Conservation (phyloP, 352 stramenopile species). For the Peronospora destructor region DNA sequence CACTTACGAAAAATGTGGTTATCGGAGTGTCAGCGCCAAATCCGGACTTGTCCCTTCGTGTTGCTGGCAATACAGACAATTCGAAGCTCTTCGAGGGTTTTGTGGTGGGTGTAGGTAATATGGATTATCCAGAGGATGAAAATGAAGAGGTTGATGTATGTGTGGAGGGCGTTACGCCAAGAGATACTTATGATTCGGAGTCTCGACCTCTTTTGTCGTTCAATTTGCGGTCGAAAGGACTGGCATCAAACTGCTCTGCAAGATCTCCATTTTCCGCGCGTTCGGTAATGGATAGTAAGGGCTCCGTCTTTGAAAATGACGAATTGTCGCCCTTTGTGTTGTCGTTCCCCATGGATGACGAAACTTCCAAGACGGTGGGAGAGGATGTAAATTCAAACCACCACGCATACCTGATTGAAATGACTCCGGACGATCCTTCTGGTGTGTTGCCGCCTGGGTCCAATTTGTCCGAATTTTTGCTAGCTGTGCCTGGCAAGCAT, state of each 20-base stretch:
- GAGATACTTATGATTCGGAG: slow-evolving; percentile 28
- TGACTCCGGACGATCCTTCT: slow-evolving; percentile 45
- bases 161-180: slow-evolving; percentile 15
- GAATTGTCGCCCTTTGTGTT: slow-evolving; percentile 50
- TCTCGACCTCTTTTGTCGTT: slow-evolving; percentile 41
- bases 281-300: slow-evolving; percentile 37
- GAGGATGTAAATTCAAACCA: slow-evolving; percentile 45
- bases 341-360: slow-evolving; percentile 68
- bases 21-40: slow-evolving; percentile 60
- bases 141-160: slow-evolving; percentile 11
- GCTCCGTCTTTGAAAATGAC: slow-evolving; percentile 27
- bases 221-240: slow-evolving; percentile 17
- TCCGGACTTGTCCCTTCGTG: slow-evolving; percentile 56
- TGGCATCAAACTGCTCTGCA: slow-evolving; percentile 38
- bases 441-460: slow-evolving; percentile 30
- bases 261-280: slow-evolving; percentile 38
- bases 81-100: slow-evolving; percentile 61
- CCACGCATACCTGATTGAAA: slow-evolving; percentile 76
- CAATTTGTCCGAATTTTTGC: slow-evolving; percentile 52
- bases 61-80: slow-evolving; percentile 50
- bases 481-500: slow-evolving; percentile 54
- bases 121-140: slow-evolving; percentile 32
- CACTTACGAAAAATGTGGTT: slow-evolving; percentile 65
- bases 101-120: slow-evolving; percentile 59
- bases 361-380: slow-evolving; percentile 41